phyloP scores from a whole-genome alignment of 1,139 yeast species.

The Sugiyamaella novakii region DNA sequence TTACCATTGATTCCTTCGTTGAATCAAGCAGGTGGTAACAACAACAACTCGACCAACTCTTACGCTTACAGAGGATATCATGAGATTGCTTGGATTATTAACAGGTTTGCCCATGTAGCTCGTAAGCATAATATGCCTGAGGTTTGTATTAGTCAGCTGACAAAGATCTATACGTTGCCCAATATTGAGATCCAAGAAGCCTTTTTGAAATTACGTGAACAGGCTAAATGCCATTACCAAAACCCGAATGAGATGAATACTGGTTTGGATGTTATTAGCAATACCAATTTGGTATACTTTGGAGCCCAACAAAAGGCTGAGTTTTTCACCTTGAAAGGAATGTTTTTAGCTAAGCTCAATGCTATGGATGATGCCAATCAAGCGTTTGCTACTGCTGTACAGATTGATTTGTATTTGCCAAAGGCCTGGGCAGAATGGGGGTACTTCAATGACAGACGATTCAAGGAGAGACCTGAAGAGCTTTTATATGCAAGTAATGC shows the following conservation, averaged over 20 bases:
- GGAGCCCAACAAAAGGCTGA: constrained; percentile 98
- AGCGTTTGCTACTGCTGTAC: constrained; percentile 97
- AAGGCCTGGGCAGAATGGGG: constrained; percentile 99
- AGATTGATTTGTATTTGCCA: constrained; percentile 87
- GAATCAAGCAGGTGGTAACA: constrained; percentile 64
- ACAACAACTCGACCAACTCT: constrained; percentile 63
- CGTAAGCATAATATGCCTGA: constrained; percentile 96
- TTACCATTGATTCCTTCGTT: constrained; percentile 88
- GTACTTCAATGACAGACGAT: constrained; percentile 83
- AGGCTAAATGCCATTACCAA: constrained; percentile 96
- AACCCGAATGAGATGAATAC: constrained; percentile 85
- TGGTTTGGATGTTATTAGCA: constrained; percentile 94
- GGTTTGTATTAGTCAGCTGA: constrained; percentile 89
- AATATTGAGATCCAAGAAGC: constrained; percentile 99
- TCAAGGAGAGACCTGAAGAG: constrained; percentile 82
- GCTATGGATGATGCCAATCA: constrained; percentile 95
- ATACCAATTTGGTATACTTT: constrained; percentile 92
- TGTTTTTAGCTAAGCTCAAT: constrained; percentile 89
- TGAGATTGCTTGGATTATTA: constrained; percentile 98
- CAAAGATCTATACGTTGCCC: constrained; percentile 93
- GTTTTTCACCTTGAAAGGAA: constrained; percentile 94
- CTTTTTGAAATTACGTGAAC: constrained; percentile 90
- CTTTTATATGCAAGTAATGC: constrained; percentile 91
- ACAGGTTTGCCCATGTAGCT: constrained; percentile 97
- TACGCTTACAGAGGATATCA: constrained; percentile 97